Evolutionary conservation across 2,329 filamentous ascomycete species (phyloP), one percentile per base, ranked within the genome.

Genomic region (Sordariomycetes sp.): DNA sequence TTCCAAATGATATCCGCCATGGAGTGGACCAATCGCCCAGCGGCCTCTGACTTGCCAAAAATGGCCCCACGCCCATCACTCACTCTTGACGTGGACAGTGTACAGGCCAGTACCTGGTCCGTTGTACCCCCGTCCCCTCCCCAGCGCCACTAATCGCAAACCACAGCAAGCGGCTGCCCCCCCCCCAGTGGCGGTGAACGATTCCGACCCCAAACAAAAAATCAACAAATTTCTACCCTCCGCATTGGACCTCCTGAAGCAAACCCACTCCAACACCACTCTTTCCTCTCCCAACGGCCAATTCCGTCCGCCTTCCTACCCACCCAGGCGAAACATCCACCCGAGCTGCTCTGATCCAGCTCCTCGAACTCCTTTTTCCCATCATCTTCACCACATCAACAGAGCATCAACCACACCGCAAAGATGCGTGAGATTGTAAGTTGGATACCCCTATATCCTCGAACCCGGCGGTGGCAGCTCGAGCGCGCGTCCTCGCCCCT

Each of bases 341-440:
- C 18, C 28, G 55, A 57, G 55, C 55, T 57, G 46, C 20, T 18
- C 34, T 51, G 18, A n/a, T 24, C 48, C 57, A 46, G 57, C 57
- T 59, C 54, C 53, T 60, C 50, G 48, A 54, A 43, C 28, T 54
- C 56, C 46, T 57, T 43, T 55, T 34, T 58, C 50, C 54, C 53
- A 55, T 48, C 53, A 24, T 54, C 54, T 28, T 50, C 61, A 58
- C 40, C 55, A 62, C 60, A 63, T 60, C 62, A 64, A 61, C 61
- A 62, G 61, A 62, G 64, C 55, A 58, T 65, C 62, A 60, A 64
- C 64, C 60, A 65, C 59, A 63, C 60, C 59, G 56, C 61, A 74
- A 84, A 73, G 66, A 86, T 86, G 83, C 83, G 83, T 79, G 83
- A 86, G 76, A 86, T 86, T 75, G 83, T 87, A 76, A 74, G 82